Evolutionary conservation across 345 rosid genomes (phyloP), one percentile per base, ranked within the genome.

Genomic region (Ceriops zippeliana): DNA sequence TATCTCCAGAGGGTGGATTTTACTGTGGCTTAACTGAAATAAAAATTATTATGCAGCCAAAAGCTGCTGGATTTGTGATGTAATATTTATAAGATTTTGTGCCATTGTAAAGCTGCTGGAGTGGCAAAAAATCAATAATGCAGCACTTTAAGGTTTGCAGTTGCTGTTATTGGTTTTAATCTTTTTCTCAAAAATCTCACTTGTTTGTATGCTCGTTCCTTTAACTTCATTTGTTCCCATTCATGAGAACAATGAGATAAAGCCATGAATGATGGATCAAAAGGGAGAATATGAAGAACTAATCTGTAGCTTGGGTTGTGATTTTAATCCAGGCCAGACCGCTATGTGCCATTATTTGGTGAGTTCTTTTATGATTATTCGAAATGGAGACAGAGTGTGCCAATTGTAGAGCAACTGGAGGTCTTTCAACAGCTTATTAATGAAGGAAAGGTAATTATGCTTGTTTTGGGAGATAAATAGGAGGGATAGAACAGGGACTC

Each of bases 341-440:
- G 97, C 58, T 90, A 93, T 81, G 98, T 85, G n/a, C 79, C 96
- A 35, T 68, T 93, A 67, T 93, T 90, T 69, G 98, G 98, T 65
- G 96, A 84, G 49, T 82, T 20, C 66, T 72, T 11, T 7, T 93
- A 85, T 68, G 87, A 93, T 70, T 69, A 78, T 59, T 79, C 85
- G 58, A 90, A 89, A 83, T 90, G 97, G 98, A 87, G 98, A 79
- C 35, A 80, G 24, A 84, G 98, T 71, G 82, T 82, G 66, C 92
- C 98, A 53, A 83, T 93, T 67, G 82, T 69, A 20, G 91, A 93
- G 70, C 98, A 93, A 84, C 89, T 93, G 60, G 74, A 84, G 73
- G 90, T 97, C 63, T 83, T 93, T 16, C 80, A 90, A 73, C 90
- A 90, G 76, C 85, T 93, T 68, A 83, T 93, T 63, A 83, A 84